phyloP scores from a whole-genome alignment of 345 rosid species.

The Syzygium jambos region DNA sequence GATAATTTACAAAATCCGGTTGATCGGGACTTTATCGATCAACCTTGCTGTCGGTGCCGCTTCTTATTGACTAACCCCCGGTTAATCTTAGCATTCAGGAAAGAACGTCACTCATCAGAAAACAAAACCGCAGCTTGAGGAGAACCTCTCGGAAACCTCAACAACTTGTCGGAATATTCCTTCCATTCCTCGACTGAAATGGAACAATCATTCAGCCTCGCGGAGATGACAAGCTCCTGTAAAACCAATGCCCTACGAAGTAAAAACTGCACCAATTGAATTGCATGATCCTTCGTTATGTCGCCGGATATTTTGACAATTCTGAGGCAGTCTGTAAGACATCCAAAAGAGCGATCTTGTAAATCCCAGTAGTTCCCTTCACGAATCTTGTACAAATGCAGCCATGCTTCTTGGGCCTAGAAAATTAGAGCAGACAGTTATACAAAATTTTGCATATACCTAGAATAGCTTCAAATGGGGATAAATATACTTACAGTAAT shows the following conservation, averaged over 20 bases:
- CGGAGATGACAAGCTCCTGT: background rate
- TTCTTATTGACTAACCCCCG: background rate
- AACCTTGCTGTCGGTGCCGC: background rate
- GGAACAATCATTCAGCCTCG: background rate
- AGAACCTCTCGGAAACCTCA: constrained; percentile 2
- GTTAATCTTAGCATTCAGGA: background rate
- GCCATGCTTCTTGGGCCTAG: constrained; percentile 1
- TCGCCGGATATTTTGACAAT: constrained; percentile 1
- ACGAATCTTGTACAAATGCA: background rate
- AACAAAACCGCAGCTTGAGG: background rate
- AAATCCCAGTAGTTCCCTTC: background rate
- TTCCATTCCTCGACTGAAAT: too few relatives aligned
- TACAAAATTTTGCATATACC: background rate
- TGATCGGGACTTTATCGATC: background rate
- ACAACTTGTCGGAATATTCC: background rate
- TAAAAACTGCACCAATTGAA: background rate
- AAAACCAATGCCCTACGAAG: background rate
- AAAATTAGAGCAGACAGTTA: background rate
- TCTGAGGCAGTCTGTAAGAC: background rate
- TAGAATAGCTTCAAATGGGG: background rate
- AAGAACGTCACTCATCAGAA: background rate
- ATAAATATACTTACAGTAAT: background rate
- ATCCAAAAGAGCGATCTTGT: background rate
- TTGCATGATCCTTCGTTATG: background rate
- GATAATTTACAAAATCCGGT: background rate